Evolutionary conservation across 768 basidiomycete genomes (phyloP).

Genomic region (Pleurotus eryngii): DNA sequence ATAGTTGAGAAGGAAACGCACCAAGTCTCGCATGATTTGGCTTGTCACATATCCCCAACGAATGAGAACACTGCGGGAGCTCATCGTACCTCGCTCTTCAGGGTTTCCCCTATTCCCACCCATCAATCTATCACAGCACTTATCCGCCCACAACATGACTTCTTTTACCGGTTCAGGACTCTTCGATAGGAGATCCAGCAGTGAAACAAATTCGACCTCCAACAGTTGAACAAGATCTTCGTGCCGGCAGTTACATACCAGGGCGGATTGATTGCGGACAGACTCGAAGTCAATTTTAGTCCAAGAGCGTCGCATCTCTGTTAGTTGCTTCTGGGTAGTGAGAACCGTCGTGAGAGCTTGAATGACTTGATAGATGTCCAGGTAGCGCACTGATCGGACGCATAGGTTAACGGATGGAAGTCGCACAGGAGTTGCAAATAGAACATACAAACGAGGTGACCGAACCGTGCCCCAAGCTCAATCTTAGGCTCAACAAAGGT

Average conservation of each 20-base stretch:
- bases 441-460: constrained; percentile 81
- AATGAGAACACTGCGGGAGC: constrained; percentile 82
- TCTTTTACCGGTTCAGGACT: constrained; percentile 79
- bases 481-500: constrained; percentile 92
- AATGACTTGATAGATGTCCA: constrained; percentile 90
- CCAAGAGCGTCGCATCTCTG: constrained; percentile 88
- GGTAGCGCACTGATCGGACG: constrained; percentile 66
- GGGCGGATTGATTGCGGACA: constrained; percentile 87
- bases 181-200: constrained; percentile 70
- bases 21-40: constrained; percentile 89
- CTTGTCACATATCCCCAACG: constrained; percentile 92
- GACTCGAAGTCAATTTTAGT: constrained; percentile 87
- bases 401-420: constrained; percentile 1
- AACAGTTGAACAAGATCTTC: constrained; percentile 83
- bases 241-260: constrained; percentile 91
- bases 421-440: neutral
- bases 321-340: constrained; percentile 80
- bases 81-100: constrained; percentile 82
- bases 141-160: constrained; percentile 90
- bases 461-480: constrained; percentile 86
- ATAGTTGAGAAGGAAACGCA: constrained; percentile 33
- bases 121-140: constrained; percentile 84
- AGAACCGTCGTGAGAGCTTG: constrained; percentile 87
- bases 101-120: constrained; percentile 52
- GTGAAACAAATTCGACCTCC: constrained; percentile 78